These are phyloP conservation scores for Malania oleifera DNA, from an alignment of 164 flowering plant genomes.

Conservation along the genomic window DNA sequence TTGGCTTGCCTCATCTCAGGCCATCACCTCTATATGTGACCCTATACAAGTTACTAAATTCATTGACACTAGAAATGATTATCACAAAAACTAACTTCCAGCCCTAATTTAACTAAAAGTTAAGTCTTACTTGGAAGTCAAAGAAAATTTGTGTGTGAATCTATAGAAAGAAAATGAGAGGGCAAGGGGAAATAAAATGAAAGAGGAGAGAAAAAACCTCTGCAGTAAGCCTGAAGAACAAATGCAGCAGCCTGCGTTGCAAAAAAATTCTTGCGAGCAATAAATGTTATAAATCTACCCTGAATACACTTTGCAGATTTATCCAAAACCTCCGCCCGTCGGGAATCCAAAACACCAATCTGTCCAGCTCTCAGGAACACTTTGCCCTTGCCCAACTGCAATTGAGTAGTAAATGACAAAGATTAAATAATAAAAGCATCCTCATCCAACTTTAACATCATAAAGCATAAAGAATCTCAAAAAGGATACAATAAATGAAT, in stretches of 20 bases:
- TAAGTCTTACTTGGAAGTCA: too few species aligned
- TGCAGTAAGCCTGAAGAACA: slow-evolving; percentile 66
- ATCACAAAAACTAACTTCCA: too few species aligned
- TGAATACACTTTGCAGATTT: slow-evolving; percentile 76
- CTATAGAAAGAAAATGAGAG: too few species aligned
- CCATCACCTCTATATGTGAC: too few species aligned
- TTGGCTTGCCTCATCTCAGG: too few species aligned
- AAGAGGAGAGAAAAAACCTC: slow-evolving; percentile 52
- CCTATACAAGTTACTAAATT: too few species aligned
- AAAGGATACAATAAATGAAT: not conserved
- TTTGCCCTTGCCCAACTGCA: slow-evolving; percentile 79
- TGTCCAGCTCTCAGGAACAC: slow-evolving; percentile 96
- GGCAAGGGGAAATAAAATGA: too few species aligned
- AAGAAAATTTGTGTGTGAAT: too few species aligned
- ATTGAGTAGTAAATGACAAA: slow-evolving; percentile 1
- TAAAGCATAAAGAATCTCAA: not conserved
- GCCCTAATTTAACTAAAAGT: too few species aligned
- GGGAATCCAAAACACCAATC: slow-evolving; percentile 76
- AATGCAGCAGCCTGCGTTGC: slow-evolving; percentile 49
- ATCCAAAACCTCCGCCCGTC: slow-evolving; percentile 82
- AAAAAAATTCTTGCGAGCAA: slow-evolving; percentile 52
- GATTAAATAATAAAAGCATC: not conserved
- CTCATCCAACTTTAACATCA: not conserved
- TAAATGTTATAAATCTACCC: slow-evolving; percentile 51
- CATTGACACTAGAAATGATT: too few species aligned